Evolutionary conservation across 176 grass and related monocot species (phyloP).

Genomic region (Panicum miliaceum): DNA sequence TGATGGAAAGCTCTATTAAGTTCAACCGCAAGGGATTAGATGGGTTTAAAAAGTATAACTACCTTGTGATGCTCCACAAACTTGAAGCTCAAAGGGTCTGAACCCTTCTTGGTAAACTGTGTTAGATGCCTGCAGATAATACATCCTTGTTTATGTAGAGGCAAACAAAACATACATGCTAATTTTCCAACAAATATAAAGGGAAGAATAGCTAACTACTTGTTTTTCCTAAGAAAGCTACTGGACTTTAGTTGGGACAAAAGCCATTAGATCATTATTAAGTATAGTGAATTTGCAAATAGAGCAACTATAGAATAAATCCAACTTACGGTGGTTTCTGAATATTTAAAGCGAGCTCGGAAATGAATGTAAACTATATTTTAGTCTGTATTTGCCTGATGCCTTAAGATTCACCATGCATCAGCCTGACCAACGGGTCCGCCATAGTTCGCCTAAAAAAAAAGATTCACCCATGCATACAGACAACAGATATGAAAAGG

Average conservation of each 20-base stretch:
- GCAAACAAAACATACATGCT: background rate
- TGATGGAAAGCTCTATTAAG: conserved; percentile 1
- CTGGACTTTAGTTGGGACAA: background rate
- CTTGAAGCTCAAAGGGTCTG: conserved; percentile 72
- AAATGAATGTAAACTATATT: background rate
- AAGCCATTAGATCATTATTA: background rate
- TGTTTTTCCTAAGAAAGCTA: conserved; percentile 1
- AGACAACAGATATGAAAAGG: conserved; percentile 5
- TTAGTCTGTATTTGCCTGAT: background rate
- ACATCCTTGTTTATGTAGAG: background rate
- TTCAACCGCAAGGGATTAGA: background rate
- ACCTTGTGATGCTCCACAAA: conserved; percentile 98
- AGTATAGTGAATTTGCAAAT: background rate
- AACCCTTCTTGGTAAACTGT: conserved; percentile 82
- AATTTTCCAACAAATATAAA: background rate
- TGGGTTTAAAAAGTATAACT: background rate
- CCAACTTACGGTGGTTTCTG: background rate
- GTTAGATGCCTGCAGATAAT: conserved; percentile 78
- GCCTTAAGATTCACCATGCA: background rate
- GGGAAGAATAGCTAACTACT: background rate
- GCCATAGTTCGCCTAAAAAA: too few species aligned
- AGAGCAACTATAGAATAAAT: background rate
- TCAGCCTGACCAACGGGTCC: too few species aligned
- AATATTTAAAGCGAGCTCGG: background rate
- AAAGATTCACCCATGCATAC: background rate